Evolutionary conservation across 1,284 basidiomycete genomes (phyloP).

Genomic region (Ganoderma lucidum): DNA sequence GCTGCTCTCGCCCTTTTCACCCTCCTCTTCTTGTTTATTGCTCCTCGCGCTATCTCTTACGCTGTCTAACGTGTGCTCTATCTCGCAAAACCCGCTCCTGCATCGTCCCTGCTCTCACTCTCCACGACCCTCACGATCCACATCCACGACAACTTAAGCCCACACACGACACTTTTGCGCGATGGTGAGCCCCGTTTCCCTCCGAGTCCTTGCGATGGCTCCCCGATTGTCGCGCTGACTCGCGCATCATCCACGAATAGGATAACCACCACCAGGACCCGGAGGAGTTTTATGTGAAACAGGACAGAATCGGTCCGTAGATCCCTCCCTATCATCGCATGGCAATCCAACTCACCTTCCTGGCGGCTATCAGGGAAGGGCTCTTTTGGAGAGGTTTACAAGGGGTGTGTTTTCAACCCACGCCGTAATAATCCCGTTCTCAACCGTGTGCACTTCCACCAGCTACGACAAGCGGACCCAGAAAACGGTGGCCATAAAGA

Average conservation of each 20-base stretch:
- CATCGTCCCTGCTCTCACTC: constrained; percentile 16
- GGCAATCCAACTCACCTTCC: constrained; percentile 1
- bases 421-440: constrained; percentile 14
- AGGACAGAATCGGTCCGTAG: constrained; percentile 90
- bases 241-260: constrained; percentile 44
- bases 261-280: constrained; percentile 83
- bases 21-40: constrained; percentile 31
- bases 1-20: constrained; percentile 14
- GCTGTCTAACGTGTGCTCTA: constrained; percentile 29
- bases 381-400: constrained; percentile 98
- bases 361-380: constrained; percentile 78
- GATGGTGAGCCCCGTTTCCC: constrained; percentile 27
- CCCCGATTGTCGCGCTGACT: constrained; percentile 15
- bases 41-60: constrained; percentile 30
- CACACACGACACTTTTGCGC: constrained; percentile 15
- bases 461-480: constrained; percentile 94
- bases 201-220: constrained; percentile 19
- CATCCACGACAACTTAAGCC: constrained; percentile 32
- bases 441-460: constrained; percentile 17
- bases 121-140: constrained; percentile 32
- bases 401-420: constrained; percentile 68
- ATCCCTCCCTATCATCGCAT: constrained; percentile 23
- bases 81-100: constrained; percentile 19
- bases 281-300: constrained; percentile 94
- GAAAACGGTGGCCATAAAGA: constrained; percentile 96